phyloP scores from a whole-genome alignment of 148 eudicot species.

The Rhododendron ovatum region DNA sequence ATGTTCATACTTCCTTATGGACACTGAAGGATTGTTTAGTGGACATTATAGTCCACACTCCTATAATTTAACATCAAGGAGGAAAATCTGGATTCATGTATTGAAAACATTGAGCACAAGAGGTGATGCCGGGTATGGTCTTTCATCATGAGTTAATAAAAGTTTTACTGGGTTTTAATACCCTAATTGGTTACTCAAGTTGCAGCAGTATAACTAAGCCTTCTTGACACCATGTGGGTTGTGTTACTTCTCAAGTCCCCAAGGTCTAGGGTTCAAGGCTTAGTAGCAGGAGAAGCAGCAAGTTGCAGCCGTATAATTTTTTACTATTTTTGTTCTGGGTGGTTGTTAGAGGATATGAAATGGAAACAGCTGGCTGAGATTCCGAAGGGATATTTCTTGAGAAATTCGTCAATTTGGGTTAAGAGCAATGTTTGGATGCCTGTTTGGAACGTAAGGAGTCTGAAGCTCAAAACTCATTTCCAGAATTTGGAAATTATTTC shows the following conservation, averaged over 20 bases:
- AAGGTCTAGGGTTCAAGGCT: too few species aligned
- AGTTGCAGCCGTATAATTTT: too few species aligned
- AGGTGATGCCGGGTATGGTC: background rate
- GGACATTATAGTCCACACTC: background rate
- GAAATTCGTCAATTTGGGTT: background rate
- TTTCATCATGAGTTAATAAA: background rate
- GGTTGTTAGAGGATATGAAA: background rate
- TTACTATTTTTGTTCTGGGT: background rate
- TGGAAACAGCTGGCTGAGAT: background rate
- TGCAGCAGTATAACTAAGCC: background rate
- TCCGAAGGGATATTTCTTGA: background rate
- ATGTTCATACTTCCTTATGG: background rate
- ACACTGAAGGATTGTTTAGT: background rate
- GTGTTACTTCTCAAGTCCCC: too few species aligned
- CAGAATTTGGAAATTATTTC: background rate
- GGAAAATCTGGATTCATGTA: background rate
- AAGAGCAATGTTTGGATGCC: background rate
- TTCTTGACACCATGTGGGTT: too few species aligned
- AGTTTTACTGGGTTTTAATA: background rate
- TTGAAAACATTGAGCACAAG: background rate
- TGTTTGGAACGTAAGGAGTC: background rate
- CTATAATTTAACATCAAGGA: background rate
- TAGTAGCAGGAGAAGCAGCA: too few species aligned
- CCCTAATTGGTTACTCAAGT: background rate
- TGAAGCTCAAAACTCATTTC: background rate